Base-by-base conservation (phyloP, 257 asterid genomes). In the Osmanthus fragrans region DNA sequence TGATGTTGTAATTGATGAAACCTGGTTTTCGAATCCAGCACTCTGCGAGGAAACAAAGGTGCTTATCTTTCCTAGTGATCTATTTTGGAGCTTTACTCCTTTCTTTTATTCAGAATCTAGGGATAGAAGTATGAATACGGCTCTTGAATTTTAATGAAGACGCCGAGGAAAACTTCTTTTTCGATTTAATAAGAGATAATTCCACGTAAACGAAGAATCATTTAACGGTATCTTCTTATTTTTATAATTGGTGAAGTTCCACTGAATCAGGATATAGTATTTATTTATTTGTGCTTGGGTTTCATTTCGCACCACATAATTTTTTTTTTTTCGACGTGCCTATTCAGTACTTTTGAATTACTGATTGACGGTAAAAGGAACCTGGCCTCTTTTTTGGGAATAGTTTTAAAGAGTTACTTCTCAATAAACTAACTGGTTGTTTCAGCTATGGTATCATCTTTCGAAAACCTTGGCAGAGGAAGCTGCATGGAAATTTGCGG, bases 381-480 rank as follows among this genome's bases (percentile, higher is more conserved):
- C 15, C 49, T 2, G 49, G 16, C 49, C 15, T 10, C 4, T 40
- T 12, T 40, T 40, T 4, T 40, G 13, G 11, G 49, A 36, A 40
- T 40, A 11, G 15, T 40, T 40, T 10, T 40, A 10, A 9, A 40
- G 49, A 40, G 49, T 40, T 40, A 10, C 49, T 40, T 12, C 49
- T 40, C 10, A 40, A 40, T 40, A 36, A 51, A 34, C 27, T 64
- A 19, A 19, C 51, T 69, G 66, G 12, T 69, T 21, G 32, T 60
- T 27, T 25, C 77, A 90, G 92, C 60, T 77, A 5, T 89, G 88
- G 87, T 82, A 89, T 83, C 70, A 74, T 15, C 86, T 87, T 40
- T 83, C 94, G 7, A 92, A 92, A 51, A 84, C 89, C 1, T 84
- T 92, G 84, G 97, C 97, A 11, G 94, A 92, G 88, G 81, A 76